Percentiles rank a stretch among this genome's conserved stretches.
Conservation (phyloP, 805 yeast species). For the Starmerella stellata region DNA sequence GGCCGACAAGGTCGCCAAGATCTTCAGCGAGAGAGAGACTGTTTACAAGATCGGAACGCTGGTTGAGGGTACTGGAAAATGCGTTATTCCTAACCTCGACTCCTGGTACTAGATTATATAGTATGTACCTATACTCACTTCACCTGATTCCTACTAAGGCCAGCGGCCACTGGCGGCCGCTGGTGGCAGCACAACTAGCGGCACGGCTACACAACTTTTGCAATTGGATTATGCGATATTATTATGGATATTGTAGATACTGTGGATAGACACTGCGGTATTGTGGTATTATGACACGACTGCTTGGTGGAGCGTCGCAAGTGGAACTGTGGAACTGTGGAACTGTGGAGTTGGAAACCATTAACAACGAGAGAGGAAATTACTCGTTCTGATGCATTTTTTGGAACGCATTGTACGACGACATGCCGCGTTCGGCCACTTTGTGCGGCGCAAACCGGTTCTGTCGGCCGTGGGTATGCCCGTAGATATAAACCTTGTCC, state of each 20-base stretch:
- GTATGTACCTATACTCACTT: too few species aligned
- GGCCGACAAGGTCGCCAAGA: slow-evolving; percentile 36
- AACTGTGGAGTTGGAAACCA: background rate
- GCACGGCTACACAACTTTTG: too few species aligned
- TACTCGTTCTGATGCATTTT: background rate
- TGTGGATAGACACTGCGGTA: too few species aligned
- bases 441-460: slow-evolving; percentile 13
- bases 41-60: slow-evolving; percentile 55
- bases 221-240: too few species aligned
- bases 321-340: too few species aligned
- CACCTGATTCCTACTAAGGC: too few species aligned
- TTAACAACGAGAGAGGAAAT: background rate
- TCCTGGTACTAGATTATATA: slow-evolving; percentile 21
- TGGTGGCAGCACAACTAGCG: too few species aligned
- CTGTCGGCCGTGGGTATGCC: slow-evolving; percentile 53
- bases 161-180: too few species aligned
- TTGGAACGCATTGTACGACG: slow-evolving; percentile 18
- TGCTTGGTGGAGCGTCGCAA: too few species aligned
- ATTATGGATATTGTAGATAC: too few species aligned
- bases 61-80: slow-evolving; percentile 29
- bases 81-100: slow-evolving; percentile 21
- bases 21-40: slow-evolving; percentile 51
- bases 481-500: slow-evolving; percentile 53
- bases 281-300: too few species aligned
- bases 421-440: slow-evolving; percentile 44